Conservation (phyloP, 306 rosid genomes). For the Cucurbita ficifolia region DNA sequence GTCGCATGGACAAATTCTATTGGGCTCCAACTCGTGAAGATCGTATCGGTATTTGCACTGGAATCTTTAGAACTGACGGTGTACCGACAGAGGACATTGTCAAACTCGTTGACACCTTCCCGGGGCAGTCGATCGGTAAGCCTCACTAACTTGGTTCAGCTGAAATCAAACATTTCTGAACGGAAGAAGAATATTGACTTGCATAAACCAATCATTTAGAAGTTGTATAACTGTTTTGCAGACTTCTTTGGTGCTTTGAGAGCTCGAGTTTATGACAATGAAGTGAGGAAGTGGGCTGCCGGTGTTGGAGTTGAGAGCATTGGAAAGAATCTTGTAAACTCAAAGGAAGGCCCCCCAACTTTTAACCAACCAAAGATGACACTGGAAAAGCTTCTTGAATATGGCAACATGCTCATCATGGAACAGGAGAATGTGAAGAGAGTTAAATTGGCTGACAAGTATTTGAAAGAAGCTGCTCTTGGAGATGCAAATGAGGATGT, state of each 20-base stretch:
- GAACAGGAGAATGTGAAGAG: slow-evolving; percentile 45
- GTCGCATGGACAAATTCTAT: slow-evolving; percentile 51
- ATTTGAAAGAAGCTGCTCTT: slow-evolving; percentile 32
- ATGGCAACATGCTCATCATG: slow-evolving; percentile 36
- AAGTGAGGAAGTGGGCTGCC: slow-evolving; percentile 40
- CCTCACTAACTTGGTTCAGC: neutral
- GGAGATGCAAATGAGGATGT: slow-evolving; percentile 35
- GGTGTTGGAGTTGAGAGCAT: slow-evolving; percentile 28
- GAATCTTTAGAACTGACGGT: slow-evolving; percentile 34
- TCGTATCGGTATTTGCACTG: slow-evolving; percentile 33
- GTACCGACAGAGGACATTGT: slow-evolving; percentile 23
- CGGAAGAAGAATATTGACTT: neutral
- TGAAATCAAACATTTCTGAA: neutral
- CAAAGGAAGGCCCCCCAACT: slow-evolving; percentile 39
- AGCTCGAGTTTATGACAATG: slow-evolving; percentile 41
- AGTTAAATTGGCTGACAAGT: slow-evolving; percentile 34
- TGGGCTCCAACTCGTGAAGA: slow-evolving; percentile 53
- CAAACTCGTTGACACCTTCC: slow-evolving; percentile 38
- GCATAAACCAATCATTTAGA: neutral
- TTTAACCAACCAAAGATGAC: slow-evolving; percentile 45
- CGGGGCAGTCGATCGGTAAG: slow-evolving; percentile 48
- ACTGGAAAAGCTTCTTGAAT: slow-evolving; percentile 30
- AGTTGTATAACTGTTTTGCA: slow-evolving; percentile 12
- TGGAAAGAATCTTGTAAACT: slow-evolving; percentile 45
- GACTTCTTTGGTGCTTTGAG: slow-evolving; percentile 42